Evolutionary conservation across 352 stramenopile genomes (phyloP), one percentile per base, ranked within the genome.

Genomic region (Labyrinthula sp.): DNA sequence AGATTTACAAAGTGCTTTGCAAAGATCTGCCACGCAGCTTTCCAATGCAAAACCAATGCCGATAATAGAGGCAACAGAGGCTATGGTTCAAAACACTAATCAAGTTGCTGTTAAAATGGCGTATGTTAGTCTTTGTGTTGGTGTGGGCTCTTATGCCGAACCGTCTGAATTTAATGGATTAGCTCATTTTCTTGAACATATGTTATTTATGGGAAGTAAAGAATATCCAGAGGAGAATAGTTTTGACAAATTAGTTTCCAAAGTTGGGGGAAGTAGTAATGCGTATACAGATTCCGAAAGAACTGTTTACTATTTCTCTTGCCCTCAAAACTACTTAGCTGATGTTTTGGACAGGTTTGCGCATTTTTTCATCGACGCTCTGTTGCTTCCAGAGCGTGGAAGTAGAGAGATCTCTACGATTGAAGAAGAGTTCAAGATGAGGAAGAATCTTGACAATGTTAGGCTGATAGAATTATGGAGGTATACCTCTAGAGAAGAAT

Each of bases 161-260:
- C 26, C 50, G 1, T 31, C 40, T 22, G n/a, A 7, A 8, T 50
- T 18, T 12, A 5, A 58, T 24, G 54, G 54, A 3, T 38, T 65
- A 20, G 76, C 76, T 14, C 79, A 91, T 58, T 89, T 85, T 41
- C 61, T 91, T 31, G 81, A 93, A 67, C 82, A 93, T 63, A 92
- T 93, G 82, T 67, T 93, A 12, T 93, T 93, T 57, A 89, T 93
- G 76, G 81, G 77, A 3, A 85, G 71, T 22, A 38, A 52, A 10
- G 91, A 91, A 54, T 92, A 88, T 56, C 80, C 79, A 3, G 69
- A 80, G 38, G 80, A 92, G 49, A 91, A 92, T 60, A 72, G 73
- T 40, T 92, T 89, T 54, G 78, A 89, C 48, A 41, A 64, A 3
- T 91, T 82, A 47, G 48, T 92, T 49, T 80, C 65, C 30, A 55